Evolutionary conservation across 257 asterid species (phyloP).

Genomic region (Solanum pimpinellifolium): DNA sequence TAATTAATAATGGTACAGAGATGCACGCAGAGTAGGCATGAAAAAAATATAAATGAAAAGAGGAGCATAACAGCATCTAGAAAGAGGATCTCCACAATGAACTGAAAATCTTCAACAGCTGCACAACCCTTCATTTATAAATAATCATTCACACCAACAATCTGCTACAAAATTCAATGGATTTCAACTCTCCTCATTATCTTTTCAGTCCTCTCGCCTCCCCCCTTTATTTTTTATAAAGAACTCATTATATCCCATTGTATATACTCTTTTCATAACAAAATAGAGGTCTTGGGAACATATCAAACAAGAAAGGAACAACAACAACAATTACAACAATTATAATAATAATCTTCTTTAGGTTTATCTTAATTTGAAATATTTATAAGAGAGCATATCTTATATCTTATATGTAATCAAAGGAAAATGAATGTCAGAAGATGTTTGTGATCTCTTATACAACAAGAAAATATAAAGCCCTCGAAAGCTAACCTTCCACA

Average conservation of each 20-base stretch:
- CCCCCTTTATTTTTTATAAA: background rate
- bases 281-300: background rate
- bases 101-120: background rate
- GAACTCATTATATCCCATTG: background rate
- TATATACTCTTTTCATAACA: background rate
- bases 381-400: background rate
- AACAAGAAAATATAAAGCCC: background rate
- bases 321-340: background rate
- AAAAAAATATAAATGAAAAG: background rate
- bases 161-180: background rate
- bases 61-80: background rate
- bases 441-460: background rate
- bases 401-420: background rate
- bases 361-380: background rate
- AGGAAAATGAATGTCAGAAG: background rate
- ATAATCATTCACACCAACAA: background rate
- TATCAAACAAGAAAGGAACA: background rate
- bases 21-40: background rate
- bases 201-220: background rate
- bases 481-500: slow-evolving; percentile 68
- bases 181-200: background rate
- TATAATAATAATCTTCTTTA: background rate
- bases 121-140: background rate
- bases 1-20: background rate
- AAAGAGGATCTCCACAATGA: background rate